phyloP scores from a whole-genome alignment of 768 basidiomycete species.

The Chalciporus pseudorubinellus region DNA sequence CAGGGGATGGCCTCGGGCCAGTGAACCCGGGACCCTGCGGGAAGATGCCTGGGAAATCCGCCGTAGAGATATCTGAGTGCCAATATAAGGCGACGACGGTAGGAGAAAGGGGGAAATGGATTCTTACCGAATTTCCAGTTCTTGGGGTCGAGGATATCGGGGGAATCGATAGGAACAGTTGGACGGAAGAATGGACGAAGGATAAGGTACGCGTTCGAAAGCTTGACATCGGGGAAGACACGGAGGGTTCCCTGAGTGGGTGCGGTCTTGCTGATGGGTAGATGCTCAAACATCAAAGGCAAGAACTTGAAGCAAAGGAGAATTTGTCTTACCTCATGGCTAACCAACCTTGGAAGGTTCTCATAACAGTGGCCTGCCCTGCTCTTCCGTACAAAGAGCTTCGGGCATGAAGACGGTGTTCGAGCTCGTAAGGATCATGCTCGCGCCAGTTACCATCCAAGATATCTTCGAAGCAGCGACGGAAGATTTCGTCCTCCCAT shows the following conservation, averaged over 20 bases:
- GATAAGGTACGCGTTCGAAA: constrained; percentile 71
- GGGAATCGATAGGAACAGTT: constrained; percentile 36
- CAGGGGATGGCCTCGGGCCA: constrained; percentile 49
- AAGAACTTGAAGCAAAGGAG: too few species aligned
- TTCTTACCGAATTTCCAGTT: constrained; percentile 51
- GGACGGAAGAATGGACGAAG: constrained; percentile 78
- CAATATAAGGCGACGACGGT: constrained; percentile 8
- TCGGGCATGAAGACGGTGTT: constrained; percentile 55
- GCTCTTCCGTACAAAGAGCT: constrained; percentile 63
- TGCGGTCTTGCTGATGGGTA: constrained; percentile 49
- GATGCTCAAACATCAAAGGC: too few species aligned
- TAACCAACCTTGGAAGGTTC: constrained; percentile 79
- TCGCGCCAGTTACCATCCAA: constrained; percentile 58
- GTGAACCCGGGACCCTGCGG: constrained; percentile 22
- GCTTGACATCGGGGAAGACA: constrained; percentile 63
- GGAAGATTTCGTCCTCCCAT: constrained; percentile 62
- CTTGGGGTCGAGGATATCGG: constrained; percentile 45
- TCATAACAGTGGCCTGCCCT: constrained; percentile 51
- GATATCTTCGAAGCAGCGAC: constrained; percentile 60
- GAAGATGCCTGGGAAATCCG: constrained; percentile 54
- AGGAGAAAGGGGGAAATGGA: constrained; percentile 22
- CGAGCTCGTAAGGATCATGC: constrained; percentile 67
- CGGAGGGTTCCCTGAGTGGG: constrained; percentile 68
- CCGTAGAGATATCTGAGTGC: constrained; percentile 40
- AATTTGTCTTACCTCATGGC: constrained; percentile 63